These are phyloP conservation scores for Suillus subluteus DNA, from an alignment of 768 basidiomycete species.

Conservation along the genomic window DNA sequence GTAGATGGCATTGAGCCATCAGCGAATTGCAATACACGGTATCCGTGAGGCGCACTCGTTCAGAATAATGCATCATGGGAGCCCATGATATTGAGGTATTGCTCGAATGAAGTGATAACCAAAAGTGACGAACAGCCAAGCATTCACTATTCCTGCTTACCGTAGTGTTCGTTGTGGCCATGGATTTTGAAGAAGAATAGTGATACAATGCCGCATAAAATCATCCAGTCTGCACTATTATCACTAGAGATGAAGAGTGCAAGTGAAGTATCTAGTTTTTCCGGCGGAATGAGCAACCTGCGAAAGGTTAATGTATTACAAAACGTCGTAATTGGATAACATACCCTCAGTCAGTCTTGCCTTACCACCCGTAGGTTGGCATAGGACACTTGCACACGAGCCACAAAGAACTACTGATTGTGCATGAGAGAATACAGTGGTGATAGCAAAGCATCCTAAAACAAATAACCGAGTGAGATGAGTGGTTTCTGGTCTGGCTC, in stretches of 20 bases:
- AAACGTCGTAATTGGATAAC: slow-evolving; percentile 27
- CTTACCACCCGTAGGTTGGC: slow-evolving; percentile 98
- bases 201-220: neutral
- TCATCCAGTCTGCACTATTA: neutral
- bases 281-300: slow-evolving; percentile 97
- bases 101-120: neutral
- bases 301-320: slow-evolving; percentile 16
- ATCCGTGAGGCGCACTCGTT: neutral
- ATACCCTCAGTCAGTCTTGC: slow-evolving; percentile 96
- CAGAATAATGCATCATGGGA: neutral
- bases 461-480: slow-evolving; percentile 3
- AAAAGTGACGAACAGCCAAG: neutral
- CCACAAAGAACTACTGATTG: slow-evolving; percentile 96
- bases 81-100: neutral
- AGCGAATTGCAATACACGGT: neutral
- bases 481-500: too few relatives aligned
- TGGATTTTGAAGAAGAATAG: neutral
- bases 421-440: slow-evolving; percentile 99
- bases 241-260: neutral
- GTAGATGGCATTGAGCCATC: neutral
- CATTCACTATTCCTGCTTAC: neutral
- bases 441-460: slow-evolving; percentile 91
- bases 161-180: neutral
- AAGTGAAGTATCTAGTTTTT: slow-evolving; percentile 64
- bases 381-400: slow-evolving; percentile 91